Evolutionary conservation across 2,329 filamentous ascomycete genomes (phyloP), one percentile per base, ranked within the genome.

Genomic region (Stromatinia cepivora): DNA sequence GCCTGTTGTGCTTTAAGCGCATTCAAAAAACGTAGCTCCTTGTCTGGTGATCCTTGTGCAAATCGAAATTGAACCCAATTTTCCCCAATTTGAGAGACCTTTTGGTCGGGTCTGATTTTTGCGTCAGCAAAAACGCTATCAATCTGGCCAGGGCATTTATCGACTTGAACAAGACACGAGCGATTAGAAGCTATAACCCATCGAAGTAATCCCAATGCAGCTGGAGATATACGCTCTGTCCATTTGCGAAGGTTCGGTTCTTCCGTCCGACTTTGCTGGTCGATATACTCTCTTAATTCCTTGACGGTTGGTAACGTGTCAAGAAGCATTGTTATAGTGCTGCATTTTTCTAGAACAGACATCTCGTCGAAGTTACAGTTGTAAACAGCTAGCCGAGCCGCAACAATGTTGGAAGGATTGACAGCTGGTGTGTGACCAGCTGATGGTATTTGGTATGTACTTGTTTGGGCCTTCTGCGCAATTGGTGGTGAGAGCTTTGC

Each of bases 161-260:
- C 87, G 22, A 95, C 89, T 73, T 94, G 89, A 58, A 94, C 84
- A 71, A 97, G 95, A 74, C 90, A 94, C 0, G 94, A 94, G 58
- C 92, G 85, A 75, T 97, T 97, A 0, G 93, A 97, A 0, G 93
- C 92, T 70, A 97, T 87, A 71, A 97, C 92, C 94, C 94, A 97
- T 65, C 92, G 86, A 28, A 97, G 81, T 0, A 97, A 79, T 28
- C 88, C 86, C 4, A 92, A 79, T 0, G 89, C 86, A 9, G 91
- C 85, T 2, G 87, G 85, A 0, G 89, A 86, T 13, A 97, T 83
- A 25, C 84, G 80, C 31, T 86, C 82, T 72, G 80, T 79, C 88
- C 88, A 91, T 58, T 77, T 76, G 81, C 81, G 53, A 79, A 81
- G 74, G 54, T 58, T 76, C 36, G 77, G 76, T n/a, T 76, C 73